Conservation (phyloP, 176 grass and related monocot species). For the Poa pratensis region DNA sequence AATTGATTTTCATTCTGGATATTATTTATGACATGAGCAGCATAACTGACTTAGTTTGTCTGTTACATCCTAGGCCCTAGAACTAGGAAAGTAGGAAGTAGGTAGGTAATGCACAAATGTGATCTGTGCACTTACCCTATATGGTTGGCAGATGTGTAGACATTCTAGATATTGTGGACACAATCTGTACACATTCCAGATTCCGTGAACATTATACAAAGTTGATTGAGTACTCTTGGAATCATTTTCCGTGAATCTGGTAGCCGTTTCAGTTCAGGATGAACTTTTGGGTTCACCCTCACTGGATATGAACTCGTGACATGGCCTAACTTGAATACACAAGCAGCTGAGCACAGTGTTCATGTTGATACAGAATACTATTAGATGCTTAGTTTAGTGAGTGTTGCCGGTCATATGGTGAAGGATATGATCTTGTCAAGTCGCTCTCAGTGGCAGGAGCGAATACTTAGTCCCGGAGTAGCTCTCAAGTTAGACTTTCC, state of each 20-base stretch:
- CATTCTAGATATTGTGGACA: slow-evolving; percentile 17
- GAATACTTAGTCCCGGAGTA: background rate
- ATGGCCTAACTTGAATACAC: slow-evolving; percentile 9
- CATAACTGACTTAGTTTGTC: background rate
- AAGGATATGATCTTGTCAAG: slow-evolving; percentile 17
- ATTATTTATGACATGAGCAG: background rate
- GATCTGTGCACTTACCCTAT: background rate
- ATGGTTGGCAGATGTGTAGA: background rate
- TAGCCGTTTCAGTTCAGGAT: slow-evolving; percentile 16
- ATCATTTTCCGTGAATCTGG: slow-evolving; percentile 5
- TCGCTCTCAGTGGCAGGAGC: background rate
- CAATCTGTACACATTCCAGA: slow-evolving; percentile 9
- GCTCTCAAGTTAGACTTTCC: slow-evolving; percentile 30
- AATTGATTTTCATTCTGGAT: slow-evolving; percentile 7
- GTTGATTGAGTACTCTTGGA: background rate
- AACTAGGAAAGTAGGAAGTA: slow-evolving; percentile 21
- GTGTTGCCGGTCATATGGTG: background rate
- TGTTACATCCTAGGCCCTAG: slow-evolving; percentile 13
- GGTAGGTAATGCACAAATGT: background rate
- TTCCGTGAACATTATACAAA: background rate
- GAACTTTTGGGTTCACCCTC: background rate
- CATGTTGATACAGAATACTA: background rate
- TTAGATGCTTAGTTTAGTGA: slow-evolving; percentile 22
- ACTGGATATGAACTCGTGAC: background rate
- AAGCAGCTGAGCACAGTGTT: background rate